Base-by-base conservation (phyloP, 768 basidiomycete species). In the Suillus subalutaceus region DNA sequence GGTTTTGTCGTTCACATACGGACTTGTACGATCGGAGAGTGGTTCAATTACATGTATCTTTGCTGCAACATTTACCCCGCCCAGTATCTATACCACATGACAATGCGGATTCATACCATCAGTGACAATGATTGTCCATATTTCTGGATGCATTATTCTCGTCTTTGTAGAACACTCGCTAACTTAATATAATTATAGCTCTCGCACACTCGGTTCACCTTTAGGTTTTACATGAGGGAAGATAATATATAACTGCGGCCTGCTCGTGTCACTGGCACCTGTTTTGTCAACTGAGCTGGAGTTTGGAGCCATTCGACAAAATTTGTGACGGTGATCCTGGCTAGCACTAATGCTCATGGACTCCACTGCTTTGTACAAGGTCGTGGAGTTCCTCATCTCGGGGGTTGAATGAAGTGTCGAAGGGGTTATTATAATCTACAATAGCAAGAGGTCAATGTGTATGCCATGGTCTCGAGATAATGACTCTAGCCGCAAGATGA, bases 121-220 rank as follows among this genome's bases (percentile, higher is more conserved):
- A 60, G 68, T 70, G 67, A 69, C 65, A 73, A 57, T 73, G 67
- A 71, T 59, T 67, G 50, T 67, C 56, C 40, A 53, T 65, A 55
- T 59, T 67, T 59, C 67, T 32, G 3, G 41, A 60, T 32, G 38
- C 40, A 40, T 41, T 41, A 40, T 69, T 10, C 66, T 57, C 48
- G 12, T 63, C 66, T 30, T 57, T 26, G 43, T 58, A 50, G 70
- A 67, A 72, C 63, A 40, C 52, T 69, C 46, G 57, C 62, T 77
- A 77, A 73, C 65, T 77, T 77, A 73, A 74, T 69, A 26, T 76
- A 75, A 73, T 72, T 76, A 72, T 68, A 55, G 44, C 18, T 56
- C n/a, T 64, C 44, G 16, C 7, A 23, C 23, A 32, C 32, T 15
- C 15, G 12, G 13, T 23, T 50, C 23, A 59, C 41, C n/a, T 8